Evolutionary conservation across 805 yeast genomes (phyloP).

Genomic region (Diddensiella caesifluorescens): DNA sequence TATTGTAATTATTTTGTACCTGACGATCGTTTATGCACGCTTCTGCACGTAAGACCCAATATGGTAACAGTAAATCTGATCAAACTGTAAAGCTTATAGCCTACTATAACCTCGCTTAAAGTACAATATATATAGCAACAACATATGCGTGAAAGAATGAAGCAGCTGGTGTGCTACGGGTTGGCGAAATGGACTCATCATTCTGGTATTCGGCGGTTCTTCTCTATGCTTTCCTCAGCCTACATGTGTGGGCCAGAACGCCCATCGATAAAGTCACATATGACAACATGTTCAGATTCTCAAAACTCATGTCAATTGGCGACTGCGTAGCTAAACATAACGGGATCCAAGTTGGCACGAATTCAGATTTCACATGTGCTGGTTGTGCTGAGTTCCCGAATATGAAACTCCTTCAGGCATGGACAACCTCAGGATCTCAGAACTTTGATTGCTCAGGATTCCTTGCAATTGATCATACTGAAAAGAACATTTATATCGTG

Average conservation of each 20-base stretch:
- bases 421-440: slow-evolving; percentile 3
- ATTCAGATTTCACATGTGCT: slow-evolving; percentile 4
- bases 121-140: no score
- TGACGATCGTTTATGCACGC: no score
- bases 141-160: no score
- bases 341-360: slow-evolving; percentile 6
- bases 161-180: no score
- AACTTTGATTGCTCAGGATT: slow-evolving; percentile 6
- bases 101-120: no score
- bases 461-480: slow-evolving; percentile 3
- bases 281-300: not conserved
- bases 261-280: not conserved
- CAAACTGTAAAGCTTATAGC: no score
- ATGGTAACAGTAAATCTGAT: no score
- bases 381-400: slow-evolving; percentile 8
- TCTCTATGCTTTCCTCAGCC: not conserved
- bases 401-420: slow-evolving; percentile 8
- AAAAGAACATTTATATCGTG: slow-evolving; percentile 5
- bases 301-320: slow-evolving; percentile 9
- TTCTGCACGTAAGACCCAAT: no score
- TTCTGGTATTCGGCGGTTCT: not conserved
- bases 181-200: no score
- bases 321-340: slow-evolving; percentile 5
- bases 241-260: not conserved
- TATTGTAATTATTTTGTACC: no score